Percentiles rank a stretch among this genome's conserved stretches.
Evolutionary conservation across 1,284 basidiomycete species (phyloP).

Genomic region (Dichomitus squalens): DNA sequence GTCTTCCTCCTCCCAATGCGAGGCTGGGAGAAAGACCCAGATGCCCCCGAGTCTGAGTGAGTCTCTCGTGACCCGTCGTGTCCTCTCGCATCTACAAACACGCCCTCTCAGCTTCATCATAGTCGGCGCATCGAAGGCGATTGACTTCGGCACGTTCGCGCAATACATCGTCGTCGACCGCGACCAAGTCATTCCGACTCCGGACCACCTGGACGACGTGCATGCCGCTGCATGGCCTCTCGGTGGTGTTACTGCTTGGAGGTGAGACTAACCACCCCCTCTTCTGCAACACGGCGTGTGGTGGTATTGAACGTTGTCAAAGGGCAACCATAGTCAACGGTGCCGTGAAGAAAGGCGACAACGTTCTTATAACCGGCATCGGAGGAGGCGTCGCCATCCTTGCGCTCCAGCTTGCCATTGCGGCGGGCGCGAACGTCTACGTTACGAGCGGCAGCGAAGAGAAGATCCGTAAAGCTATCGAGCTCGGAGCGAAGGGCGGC

Average conservation of each 20-base stretch:
- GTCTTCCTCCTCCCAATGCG: slow-evolving; percentile 78
- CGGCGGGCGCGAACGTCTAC: slow-evolving; percentile 78
- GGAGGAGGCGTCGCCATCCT: slow-evolving; percentile 85
- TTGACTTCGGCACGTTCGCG: slow-evolving; percentile 71
- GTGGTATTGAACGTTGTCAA: background rate
- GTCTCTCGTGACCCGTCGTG: slow-evolving; percentile 1
- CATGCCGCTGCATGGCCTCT: slow-evolving; percentile 79
- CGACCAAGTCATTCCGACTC: slow-evolving; percentile 68
- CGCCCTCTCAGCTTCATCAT: slow-evolving; percentile 50
- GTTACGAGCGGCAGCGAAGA: slow-evolving; percentile 77
- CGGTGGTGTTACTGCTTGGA: slow-evolving; percentile 82
- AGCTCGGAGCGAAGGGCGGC: slow-evolving; percentile 79
- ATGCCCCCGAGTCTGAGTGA: slow-evolving; percentile 54
- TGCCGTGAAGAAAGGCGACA: slow-evolving; percentile 62
- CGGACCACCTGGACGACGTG: slow-evolving; percentile 69
- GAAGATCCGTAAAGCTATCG: slow-evolving; percentile 71
- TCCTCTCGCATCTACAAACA: slow-evolving; percentile 1
- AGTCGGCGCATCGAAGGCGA: slow-evolving; percentile 56
- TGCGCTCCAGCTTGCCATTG: slow-evolving; percentile 78
- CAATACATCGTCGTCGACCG: slow-evolving; percentile 78
- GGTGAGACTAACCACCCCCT: slow-evolving; percentile 42
- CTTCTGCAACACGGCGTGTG: background rate
- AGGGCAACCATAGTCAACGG: slow-evolving; percentile 78
- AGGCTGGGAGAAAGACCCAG: slow-evolving; percentile 71
- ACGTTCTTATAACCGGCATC: slow-evolving; percentile 78